These are phyloP conservation scores for Crithidia expoeki DNA, from an alignment of 208 protist species.

Conservation along the genomic window DNA sequence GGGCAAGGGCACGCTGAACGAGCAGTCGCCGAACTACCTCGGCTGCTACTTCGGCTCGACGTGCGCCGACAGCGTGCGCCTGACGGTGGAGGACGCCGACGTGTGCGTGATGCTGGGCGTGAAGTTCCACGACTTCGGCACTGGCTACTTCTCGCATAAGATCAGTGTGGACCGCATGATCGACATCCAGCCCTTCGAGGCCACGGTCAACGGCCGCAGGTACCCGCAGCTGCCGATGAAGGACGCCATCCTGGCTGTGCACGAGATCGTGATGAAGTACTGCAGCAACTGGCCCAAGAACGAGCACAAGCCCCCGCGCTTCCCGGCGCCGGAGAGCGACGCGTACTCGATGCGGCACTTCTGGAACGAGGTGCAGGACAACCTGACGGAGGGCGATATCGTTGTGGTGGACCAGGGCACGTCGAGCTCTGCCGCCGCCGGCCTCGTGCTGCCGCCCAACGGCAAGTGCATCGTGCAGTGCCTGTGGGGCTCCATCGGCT, in stretches of 20 bases:
- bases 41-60: conserved; percentile 41
- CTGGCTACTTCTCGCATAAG: conserved; percentile 48
- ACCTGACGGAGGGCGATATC: conserved; percentile 41
- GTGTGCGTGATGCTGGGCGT: conserved; percentile 40
- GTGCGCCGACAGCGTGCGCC: not conserved
- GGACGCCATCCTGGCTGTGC: conserved; percentile 30
- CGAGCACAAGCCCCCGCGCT: conserved; percentile 17
- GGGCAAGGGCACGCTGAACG: conserved; percentile 49
- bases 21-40: conserved; percentile 51
- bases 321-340: conserved; percentile 28
- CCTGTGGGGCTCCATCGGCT: conserved; percentile 56
- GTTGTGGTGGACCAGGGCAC: conserved; percentile 53
- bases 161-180: conserved; percentile 18
- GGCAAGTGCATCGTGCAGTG: conserved; percentile 29
- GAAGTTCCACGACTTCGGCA: conserved; percentile 63
- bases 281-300: conserved; percentile 20
- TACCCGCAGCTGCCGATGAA: conserved; percentile 36
- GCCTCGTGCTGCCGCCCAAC: conserved; percentile 37
- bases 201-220: conserved; percentile 1
- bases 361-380: conserved; percentile 42
- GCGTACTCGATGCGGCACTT: conserved; percentile 41
- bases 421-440: conserved; percentile 33
- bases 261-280: conserved; percentile 33
- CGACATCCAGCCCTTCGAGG: conserved; percentile 39
- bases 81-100: conserved; percentile 34